Base-by-base conservation (phyloP, 192 early-diverging fungal genomes). In the Podila verticillata region DNA sequence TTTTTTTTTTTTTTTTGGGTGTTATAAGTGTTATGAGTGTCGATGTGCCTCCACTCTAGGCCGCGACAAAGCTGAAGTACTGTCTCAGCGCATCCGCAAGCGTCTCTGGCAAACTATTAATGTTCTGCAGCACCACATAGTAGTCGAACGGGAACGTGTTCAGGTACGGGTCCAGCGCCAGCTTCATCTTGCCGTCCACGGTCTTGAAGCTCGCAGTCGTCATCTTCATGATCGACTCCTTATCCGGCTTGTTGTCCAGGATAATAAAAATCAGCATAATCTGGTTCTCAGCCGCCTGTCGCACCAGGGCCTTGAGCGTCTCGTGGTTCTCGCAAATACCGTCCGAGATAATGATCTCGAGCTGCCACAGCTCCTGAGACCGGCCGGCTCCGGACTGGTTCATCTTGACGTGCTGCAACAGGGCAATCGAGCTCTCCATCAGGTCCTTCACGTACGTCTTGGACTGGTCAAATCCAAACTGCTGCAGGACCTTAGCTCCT, bases 131-230 rank as follows among this genome's bases (percentile, higher is more conserved):
- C 22, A 98, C 91, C 51, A 98, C 91, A 77, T 96, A 99, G 86
- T 97, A 98, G 74, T 98, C 93, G 87, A 99, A 99, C 30, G 98
- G 97, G 91, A 99, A 99, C 13, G 94, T 95, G 57, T 97, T 95
- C 68, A 99, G 88, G 81, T 98, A 99, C 57, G 91, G 83, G 39
- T 88, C 89, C 84, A 96, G 90, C 72, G 91, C 73, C 71, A 97
- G 78, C 51, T 85, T 87, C 58, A 87, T 85, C 34, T 83, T 83
- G 39, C 93, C 94, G 61, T 87, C 75, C 17, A 69, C 87, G 65
- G 72, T 91, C 44, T 84, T 90, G 85, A 95, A 99, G 35, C 89
- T 90, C 57, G 97, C 96, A 49, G 93, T 94, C 65, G 92, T 93
- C 84, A 96, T 97, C 69, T 94, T 91, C 70, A 96, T 84, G 73